phyloP scores from a whole-genome alignment of 441 rosid species.

The Jatropha multifida region DNA sequence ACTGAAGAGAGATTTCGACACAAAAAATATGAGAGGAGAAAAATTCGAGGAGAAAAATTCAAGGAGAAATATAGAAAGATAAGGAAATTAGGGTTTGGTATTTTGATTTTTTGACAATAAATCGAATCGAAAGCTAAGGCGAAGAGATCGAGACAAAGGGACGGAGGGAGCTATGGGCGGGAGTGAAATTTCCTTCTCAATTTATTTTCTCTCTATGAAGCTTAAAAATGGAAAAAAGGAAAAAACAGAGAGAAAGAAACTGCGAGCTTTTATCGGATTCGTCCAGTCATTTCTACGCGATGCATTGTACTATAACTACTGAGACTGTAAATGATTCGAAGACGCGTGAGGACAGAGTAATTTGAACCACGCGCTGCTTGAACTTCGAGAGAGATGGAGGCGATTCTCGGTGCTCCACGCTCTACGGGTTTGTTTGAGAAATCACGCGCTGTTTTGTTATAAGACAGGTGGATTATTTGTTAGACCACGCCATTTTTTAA shows the following conservation, averaged over 20 bases:
- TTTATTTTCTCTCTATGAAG: neutral
- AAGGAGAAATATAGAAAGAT: neutral
- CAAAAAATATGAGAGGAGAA: neutral
- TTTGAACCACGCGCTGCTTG: neutral
- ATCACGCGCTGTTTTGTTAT: neutral
- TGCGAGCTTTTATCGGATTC: slow-evolving; percentile 25
- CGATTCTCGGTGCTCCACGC: neutral
- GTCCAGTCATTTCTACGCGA: slow-evolving; percentile 36
- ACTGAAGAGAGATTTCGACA: neutral
- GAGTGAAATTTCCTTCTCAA: neutral
- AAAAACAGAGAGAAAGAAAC: neutral
- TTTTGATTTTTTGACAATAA: slow-evolving; percentile 5
- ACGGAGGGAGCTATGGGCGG: slow-evolving; percentile 1
- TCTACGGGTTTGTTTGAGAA: neutral
- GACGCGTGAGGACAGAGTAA: neutral
- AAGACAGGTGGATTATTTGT: neutral
- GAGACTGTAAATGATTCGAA: neutral
- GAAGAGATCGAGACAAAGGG: slow-evolving; percentile 24
- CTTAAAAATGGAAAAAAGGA: neutral
- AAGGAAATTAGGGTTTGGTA: slow-evolving; percentile 13
- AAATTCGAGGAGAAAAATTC: slow-evolving; percentile 7
- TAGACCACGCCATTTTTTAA: neutral
- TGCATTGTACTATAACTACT: neutral
- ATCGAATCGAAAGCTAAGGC: slow-evolving; percentile 22
- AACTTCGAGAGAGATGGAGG: neutral